Base-by-base conservation (phyloP, 139 green algal species). In the Penium margaritaceum region DNA sequence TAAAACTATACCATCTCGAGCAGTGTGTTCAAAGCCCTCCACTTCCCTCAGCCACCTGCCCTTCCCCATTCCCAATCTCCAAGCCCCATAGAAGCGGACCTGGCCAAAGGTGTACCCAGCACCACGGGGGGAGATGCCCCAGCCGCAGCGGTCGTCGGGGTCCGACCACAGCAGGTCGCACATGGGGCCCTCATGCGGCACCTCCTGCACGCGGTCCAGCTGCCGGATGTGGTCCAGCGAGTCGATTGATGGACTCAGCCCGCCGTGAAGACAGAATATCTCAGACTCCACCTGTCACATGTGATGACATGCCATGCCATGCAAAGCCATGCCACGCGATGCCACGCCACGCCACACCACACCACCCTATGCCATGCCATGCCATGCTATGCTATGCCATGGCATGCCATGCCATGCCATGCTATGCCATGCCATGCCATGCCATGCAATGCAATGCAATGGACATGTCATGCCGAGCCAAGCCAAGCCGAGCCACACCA, bases 191-290 rank as follows among this genome's bases (percentile, higher is more conserved):
- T 81, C 67, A 35, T 79, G 33, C 12, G 33, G 33, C 54, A 76
- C 91, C 88, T 98, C 93, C 74, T 96, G 90, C 35, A 97, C 86
- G n/a, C 93, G 76, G 81, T 97, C 92, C 51, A 98, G 73, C 12
- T 83, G 83, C 4, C 90, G 75, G 66, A 99, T 92, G 79, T 99
- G 89, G 79, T 98, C 94, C 58, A 98, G 81, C 1, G 93, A 95
- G 81, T 99, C 94, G 71, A 99, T 78, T 6, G 91, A 95, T 29
- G 95, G 95, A 5, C 87, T 95, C 51, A 99, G 83, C 5, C 95
- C 95, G n/a, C 91, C 95, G 72, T 99, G 95, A 55, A 96, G 84
- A 81, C 91, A 97, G 84, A 99, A 99, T 55, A 98, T 92, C 88
- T 97, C 83, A 83, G 89, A 92, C 79, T 98, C 63, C 14, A 66